phyloP scores from a whole-genome alignment of 1,284 basidiomycete genomes.

The Pholiota adiposa region DNA sequence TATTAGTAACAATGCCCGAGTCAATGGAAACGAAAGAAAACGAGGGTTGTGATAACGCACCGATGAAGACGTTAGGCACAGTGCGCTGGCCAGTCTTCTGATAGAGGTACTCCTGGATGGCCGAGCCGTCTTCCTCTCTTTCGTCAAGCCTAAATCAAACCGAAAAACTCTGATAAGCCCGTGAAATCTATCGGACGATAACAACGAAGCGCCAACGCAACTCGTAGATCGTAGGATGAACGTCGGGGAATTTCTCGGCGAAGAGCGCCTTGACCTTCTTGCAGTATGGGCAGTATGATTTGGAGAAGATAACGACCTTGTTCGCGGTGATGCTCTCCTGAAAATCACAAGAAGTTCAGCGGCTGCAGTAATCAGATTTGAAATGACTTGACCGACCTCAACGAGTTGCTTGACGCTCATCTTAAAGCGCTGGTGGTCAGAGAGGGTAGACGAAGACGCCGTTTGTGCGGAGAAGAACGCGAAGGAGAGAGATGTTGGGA shows the following conservation, averaged over 20 bases:
- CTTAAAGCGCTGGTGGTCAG: constrained; percentile 28
- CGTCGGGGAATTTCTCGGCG: constrained; percentile 47
- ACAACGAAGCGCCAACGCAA: constrained; percentile 36
- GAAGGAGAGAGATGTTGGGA: constrained; percentile 28
- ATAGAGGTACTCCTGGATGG: constrained; percentile 63
- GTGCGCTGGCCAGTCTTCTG: constrained; percentile 65
- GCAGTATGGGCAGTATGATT: constrained; percentile 69
- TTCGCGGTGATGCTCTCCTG: constrained; percentile 58
- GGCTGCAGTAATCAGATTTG: neutral
- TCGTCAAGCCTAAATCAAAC: constrained; percentile 38
- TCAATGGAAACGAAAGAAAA: constrained; percentile 5
- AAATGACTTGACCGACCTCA: constrained; percentile 32
- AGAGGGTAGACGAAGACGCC: constrained; percentile 28
- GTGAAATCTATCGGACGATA: neutral
- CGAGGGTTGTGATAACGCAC: constrained; percentile 35
- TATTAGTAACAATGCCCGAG: neutral
- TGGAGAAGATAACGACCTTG: constrained; percentile 74
- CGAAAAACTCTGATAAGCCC: neutral
- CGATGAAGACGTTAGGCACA: constrained; percentile 73
- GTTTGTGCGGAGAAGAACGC: constrained; percentile 31
- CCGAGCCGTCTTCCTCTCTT: constrained; percentile 51
- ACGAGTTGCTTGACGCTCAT: constrained; percentile 47
- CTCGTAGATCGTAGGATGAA: constrained; percentile 61
- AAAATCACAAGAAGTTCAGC: neutral
- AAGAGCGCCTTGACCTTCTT: constrained; percentile 62